These are phyloP conservation scores for Ceratobasidium theobromae DNA, from an alignment of 1,284 basidiomycete species.

Conservation along the genomic window DNA sequence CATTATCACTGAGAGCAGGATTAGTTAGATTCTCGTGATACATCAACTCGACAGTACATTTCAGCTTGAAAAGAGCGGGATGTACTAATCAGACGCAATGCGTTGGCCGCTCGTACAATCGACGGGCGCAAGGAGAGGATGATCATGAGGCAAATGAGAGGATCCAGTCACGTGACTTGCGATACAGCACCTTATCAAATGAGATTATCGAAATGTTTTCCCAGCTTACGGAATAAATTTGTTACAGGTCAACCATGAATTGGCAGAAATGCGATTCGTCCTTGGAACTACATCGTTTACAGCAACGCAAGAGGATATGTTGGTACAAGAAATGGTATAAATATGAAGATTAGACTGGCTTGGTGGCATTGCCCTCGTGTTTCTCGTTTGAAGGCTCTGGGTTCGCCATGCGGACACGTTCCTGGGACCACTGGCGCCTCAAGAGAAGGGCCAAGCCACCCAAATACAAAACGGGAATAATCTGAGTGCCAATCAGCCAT, in stretches of 20 bases:
- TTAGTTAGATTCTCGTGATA: not conserved
- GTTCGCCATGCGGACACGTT: constrained; percentile 18
- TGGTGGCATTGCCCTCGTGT: constrained; percentile 7
- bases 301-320: not conserved
- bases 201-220: no score
- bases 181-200: not conserved
- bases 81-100: not conserved
- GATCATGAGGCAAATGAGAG: not conserved
- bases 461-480: constrained; percentile 24
- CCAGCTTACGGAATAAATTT: no score
- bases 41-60: not conserved
- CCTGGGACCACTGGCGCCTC: constrained; percentile 19
- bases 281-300: no score
- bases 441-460: constrained; percentile 1
- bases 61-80: not conserved
- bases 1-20: not conserved
- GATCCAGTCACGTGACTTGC: not conserved
- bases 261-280: no score
- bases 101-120: not conserved
- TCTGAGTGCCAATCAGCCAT: not conserved
- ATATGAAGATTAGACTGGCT: not conserved
- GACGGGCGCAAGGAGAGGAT: not conserved
- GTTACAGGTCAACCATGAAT: no score
- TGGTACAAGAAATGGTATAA: not conserved
- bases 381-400: not conserved